phyloP scores from a whole-genome alignment of 768 basidiomycete genomes.

The Agaricus sinodeliciosus region DNA sequence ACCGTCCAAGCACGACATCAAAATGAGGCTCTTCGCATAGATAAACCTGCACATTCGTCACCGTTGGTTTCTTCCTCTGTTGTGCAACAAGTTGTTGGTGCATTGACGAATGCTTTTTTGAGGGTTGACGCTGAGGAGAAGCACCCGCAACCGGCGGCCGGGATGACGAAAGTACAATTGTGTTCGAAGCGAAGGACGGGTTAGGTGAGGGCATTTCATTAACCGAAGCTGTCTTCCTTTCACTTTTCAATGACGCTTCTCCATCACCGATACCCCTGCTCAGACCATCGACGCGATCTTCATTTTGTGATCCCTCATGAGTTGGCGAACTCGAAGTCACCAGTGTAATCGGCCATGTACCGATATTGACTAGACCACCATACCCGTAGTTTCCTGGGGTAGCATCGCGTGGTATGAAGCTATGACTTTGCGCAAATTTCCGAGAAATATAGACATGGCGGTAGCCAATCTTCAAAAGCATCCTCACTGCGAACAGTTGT shows the following conservation, averaged over 20 bases:
- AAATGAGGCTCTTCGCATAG: conserved; percentile 94
- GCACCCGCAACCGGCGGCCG: background rate
- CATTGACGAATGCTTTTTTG: no score
- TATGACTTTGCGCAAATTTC: conserved; percentile 82
- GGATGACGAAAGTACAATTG: background rate
- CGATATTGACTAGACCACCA: conserved; percentile 79
- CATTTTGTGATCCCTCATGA: no score
- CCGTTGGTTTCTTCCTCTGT: conserved; percentile 27
- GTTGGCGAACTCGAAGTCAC: conserved; percentile 31
- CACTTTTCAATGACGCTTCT: background rate
- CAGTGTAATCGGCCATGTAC: conserved; percentile 80
- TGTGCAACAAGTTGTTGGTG: conserved; percentile 3
- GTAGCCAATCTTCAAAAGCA: conserved; percentile 90
- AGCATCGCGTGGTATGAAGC: conserved; percentile 83
- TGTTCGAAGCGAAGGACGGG: background rate
- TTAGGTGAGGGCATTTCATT: background rate
- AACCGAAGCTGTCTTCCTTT: background rate
- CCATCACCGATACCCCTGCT: background rate
- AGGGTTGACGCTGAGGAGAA: background rate
- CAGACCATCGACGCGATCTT: background rate
- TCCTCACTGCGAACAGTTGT: conserved; percentile 54
- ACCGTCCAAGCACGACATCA: conserved; percentile 87
- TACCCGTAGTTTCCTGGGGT: conserved; percentile 94
- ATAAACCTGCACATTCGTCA: conserved; percentile 52
- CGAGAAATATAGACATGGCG: conserved; percentile 94